Evolutionary conservation across 768 basidiomycete genomes (phyloP).

Genomic region (Phaffia tasmanica): DNA sequence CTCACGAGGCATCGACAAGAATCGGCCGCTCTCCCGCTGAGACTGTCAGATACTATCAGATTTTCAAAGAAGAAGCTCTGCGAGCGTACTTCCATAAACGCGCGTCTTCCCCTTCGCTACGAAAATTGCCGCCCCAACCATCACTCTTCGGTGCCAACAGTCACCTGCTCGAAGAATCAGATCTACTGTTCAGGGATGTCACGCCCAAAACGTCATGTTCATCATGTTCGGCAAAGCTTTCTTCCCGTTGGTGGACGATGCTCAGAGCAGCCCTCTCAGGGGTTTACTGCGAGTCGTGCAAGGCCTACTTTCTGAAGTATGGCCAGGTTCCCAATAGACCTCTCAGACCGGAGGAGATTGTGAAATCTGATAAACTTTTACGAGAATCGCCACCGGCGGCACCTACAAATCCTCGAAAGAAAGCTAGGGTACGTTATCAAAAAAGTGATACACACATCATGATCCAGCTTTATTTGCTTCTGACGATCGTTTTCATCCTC

Average conservation of each 20-base stretch:
- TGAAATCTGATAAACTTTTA: slow-evolving; percentile 6
- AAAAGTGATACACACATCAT: background rate
- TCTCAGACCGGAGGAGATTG: background rate
- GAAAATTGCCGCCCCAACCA: background rate
- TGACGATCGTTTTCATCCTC: background rate
- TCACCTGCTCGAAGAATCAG: background rate
- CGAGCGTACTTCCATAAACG: background rate
- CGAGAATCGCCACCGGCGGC: slow-evolving; percentile 4
- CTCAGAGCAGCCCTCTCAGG: slow-evolving; percentile 10
- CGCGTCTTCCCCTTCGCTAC: background rate
- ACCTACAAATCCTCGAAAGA: slow-evolving; percentile 7
- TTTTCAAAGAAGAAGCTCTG: slow-evolving; percentile 9
- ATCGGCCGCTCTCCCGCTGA: slow-evolving; percentile 13
- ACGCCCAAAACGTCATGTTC: slow-evolving; percentile 1
- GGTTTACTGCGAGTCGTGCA: slow-evolving; percentile 15
- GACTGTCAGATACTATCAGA: slow-evolving; percentile 14
- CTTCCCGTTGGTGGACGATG: slow-evolving; percentile 23
- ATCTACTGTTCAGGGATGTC: too few relatives aligned
- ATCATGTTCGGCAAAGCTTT: slow-evolving; percentile 2
- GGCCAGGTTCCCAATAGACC: slow-evolving; percentile 7
- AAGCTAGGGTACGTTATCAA: background rate
- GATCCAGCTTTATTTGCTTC: background rate
- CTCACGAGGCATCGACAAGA: slow-evolving; percentile 7
- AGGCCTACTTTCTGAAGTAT: slow-evolving; percentile 10
- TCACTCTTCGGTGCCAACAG: background rate